A percentile compares a stretch with the other conserved stretches of the same genome.
These are phyloP conservation scores for Aspergillus sclerotialis DNA, from an alignment of 2,329 filamentous ascomycete genomes.

Conservation along the genomic window DNA sequence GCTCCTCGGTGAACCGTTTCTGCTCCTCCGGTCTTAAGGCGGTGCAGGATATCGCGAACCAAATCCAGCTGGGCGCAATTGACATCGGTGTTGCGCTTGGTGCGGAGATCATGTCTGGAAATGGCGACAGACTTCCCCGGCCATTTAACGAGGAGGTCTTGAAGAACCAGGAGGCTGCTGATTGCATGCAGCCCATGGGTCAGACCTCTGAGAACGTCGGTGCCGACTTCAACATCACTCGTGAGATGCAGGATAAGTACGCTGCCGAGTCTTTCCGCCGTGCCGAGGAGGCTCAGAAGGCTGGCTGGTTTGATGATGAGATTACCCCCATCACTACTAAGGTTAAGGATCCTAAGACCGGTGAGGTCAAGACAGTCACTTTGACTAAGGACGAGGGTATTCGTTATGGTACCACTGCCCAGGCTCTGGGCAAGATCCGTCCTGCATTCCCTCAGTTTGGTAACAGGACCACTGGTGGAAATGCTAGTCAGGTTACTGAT, in stretches of 20 bases:
- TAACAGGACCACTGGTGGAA: conserved; percentile 79
- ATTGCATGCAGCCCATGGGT: conserved; percentile 94
- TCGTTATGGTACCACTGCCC: conserved; percentile 79
- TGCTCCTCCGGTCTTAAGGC: conserved; percentile 96
- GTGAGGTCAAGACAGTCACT: conserved; percentile 68
- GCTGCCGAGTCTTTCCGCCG: conserved; percentile 81
- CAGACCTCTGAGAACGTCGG: conserved; percentile 97
- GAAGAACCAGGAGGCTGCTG: conserved; percentile 66
- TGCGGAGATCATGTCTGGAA: conserved; percentile 77
- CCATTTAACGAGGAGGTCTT: conserved; percentile 74
- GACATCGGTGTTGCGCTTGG: conserved; percentile 82
- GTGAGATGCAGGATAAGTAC: conserved; percentile 75
- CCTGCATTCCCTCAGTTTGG: conserved; percentile 88
- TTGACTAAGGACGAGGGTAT: conserved; percentile 85
- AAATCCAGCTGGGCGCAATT: conserved; percentile 73
- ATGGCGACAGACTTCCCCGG: conserved; percentile 61
- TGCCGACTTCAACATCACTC: conserved; percentile 76
- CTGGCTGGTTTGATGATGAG: conserved; percentile 87
- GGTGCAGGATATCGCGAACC: conserved; percentile 86
- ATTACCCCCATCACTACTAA: conserved; percentile 80
- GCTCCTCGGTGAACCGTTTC: conserved; percentile 85
- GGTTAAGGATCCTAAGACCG: conserved; percentile 76
- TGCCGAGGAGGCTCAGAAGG: conserved; percentile 84
- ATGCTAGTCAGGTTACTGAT: conserved; percentile 91
- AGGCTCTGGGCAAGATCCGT: conserved; percentile 75